These are phyloP conservation scores for Handroanthus guayacan DNA, from an alignment of 257 asterid species.

Conservation along the genomic window DNA sequence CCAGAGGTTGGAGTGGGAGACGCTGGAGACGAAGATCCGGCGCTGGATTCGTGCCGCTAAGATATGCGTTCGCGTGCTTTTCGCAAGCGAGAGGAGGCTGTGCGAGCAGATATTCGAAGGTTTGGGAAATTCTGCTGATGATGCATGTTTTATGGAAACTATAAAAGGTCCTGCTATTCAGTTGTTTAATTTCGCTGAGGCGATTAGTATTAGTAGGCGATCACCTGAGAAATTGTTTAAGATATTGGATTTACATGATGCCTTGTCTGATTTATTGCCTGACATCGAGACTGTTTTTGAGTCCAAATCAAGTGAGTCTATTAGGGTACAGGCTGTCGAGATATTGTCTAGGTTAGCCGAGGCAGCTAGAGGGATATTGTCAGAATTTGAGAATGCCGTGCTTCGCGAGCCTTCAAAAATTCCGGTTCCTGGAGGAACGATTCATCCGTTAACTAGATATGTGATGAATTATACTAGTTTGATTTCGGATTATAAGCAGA, in stretches of 20 bases:
- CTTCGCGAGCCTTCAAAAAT: slow-evolving; percentile 79
- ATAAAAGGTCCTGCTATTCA: slow-evolving; percentile 87
- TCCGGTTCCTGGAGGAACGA: slow-evolving; percentile 91
- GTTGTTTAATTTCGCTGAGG: slow-evolving; percentile 85
- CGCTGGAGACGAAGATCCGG: slow-evolving; percentile 79
- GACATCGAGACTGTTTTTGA: slow-evolving; percentile 77
- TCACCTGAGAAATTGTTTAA: slow-evolving; percentile 92
- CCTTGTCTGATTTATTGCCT: slow-evolving; percentile 74
- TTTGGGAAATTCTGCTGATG: slow-evolving; percentile 61
- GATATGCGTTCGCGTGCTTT: slow-evolving; percentile 73
- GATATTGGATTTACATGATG: slow-evolving; percentile 86
- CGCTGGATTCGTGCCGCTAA: slow-evolving; percentile 85
- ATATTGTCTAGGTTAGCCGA: slow-evolving; percentile 82
- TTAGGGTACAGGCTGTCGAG: slow-evolving; percentile 79
- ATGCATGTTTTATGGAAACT: slow-evolving; percentile 81
- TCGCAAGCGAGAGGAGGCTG: slow-evolving; percentile 76
- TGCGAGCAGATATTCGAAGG: slow-evolving; percentile 80
- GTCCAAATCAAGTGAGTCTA: slow-evolving; percentile 67
- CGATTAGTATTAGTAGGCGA: slow-evolving; percentile 76
- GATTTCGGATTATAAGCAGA: slow-evolving; percentile 80
- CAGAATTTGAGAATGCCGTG: slow-evolving; percentile 84
- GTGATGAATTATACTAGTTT: slow-evolving; percentile 89
- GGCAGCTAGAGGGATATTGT: slow-evolving; percentile 81
- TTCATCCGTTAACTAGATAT: slow-evolving; percentile 90
- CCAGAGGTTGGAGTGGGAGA: slow-evolving; percentile 87